Evolutionary conservation across 805 yeast genomes (phyloP).

Genomic region (Kodamaea sagamina): DNA sequence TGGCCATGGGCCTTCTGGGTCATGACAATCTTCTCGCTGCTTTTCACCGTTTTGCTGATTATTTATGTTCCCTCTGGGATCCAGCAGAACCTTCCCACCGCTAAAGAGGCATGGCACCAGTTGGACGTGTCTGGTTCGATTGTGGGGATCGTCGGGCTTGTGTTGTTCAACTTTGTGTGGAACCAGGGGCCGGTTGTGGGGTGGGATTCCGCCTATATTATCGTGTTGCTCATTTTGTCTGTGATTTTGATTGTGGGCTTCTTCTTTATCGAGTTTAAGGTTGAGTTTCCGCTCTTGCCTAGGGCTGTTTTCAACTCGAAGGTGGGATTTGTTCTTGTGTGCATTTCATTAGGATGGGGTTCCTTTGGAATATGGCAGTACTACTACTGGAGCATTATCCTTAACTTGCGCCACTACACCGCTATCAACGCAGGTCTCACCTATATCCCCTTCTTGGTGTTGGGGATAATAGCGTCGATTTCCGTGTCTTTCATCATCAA

Average conservation of each 20-base stretch:
- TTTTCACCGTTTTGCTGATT: slow-evolving; percentile 32
- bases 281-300: slow-evolving; percentile 59
- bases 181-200: slow-evolving; percentile 76
- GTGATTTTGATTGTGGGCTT: slow-evolving; percentile 44
- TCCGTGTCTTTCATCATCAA: slow-evolving; percentile 51
- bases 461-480: slow-evolving; percentile 59
- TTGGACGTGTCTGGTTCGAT: slow-evolving; percentile 46
- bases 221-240: slow-evolving; percentile 57
- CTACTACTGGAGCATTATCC: slow-evolving; percentile 55
- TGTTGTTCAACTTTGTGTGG: slow-evolving; percentile 67
- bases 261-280: slow-evolving; percentile 46
- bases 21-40: slow-evolving; percentile 40
- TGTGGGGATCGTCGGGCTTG: slow-evolving; percentile 59
- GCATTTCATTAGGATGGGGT: slow-evolving; percentile 71
- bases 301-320: slow-evolving; percentile 45
- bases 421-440: slow-evolving; percentile 37
- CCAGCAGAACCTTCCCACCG: slow-evolving; percentile 8
- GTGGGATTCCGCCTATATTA: slow-evolving; percentile 62
- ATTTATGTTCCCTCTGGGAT: slow-evolving; percentile 29
- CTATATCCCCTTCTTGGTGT: slow-evolving; percentile 49
- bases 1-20: slow-evolving; percentile 68
- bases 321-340: slow-evolving; percentile 49
- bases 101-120: slow-evolving; percentile 16
- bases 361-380: slow-evolving; percentile 75
- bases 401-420: slow-evolving; percentile 51